Evolutionary conservation across 2,329 filamentous ascomycete genomes (phyloP).

Genomic region (Aspergillus sojae): DNA sequence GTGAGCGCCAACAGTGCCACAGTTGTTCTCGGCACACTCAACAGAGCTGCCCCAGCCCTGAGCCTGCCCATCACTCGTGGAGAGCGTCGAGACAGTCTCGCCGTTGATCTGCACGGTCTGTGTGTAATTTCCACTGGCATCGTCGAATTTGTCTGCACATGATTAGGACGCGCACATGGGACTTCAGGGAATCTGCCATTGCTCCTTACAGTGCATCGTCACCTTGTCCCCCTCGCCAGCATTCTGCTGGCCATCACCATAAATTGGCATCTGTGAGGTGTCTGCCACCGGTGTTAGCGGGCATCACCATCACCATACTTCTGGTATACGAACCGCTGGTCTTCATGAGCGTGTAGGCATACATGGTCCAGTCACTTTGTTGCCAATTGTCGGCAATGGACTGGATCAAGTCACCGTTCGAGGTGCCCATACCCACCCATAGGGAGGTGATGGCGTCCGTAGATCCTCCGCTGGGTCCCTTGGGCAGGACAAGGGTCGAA

Average conservation of each 20-base stretch:
- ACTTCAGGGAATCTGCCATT: background rate
- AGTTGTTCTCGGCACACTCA: constrained; percentile 43
- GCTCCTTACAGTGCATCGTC: constrained; percentile 43
- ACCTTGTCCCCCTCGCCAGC: constrained; percentile 36
- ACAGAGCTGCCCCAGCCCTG: constrained; percentile 50
- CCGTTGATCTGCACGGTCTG: constrained; percentile 44
- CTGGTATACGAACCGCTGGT: constrained; percentile 17
- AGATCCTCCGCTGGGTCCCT: constrained; percentile 38
- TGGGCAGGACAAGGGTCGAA: constrained; percentile 48
- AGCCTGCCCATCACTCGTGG: constrained; percentile 48
- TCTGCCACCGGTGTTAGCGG: background rate
- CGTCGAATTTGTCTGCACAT: constrained; percentile 42
- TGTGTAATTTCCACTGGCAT: constrained; percentile 44
- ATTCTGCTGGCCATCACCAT: constrained; percentile 28
- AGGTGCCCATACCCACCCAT: constrained; percentile 55
- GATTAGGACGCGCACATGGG: background rate
- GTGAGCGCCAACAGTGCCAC: constrained; percentile 46
- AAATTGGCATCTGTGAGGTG: constrained; percentile 34
- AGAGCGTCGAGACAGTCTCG: constrained; percentile 45
- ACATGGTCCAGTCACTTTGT: constrained; percentile 45
- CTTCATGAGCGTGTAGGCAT: constrained; percentile 28
- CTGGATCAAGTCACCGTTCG: constrained; percentile 52
- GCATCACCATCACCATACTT: background rate
- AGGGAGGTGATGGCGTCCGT: constrained; percentile 41
- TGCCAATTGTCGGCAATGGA: constrained; percentile 48